Base-by-base conservation (phyloP, 768 basidiomycete species). In the Phylloporus sp. region DNA sequence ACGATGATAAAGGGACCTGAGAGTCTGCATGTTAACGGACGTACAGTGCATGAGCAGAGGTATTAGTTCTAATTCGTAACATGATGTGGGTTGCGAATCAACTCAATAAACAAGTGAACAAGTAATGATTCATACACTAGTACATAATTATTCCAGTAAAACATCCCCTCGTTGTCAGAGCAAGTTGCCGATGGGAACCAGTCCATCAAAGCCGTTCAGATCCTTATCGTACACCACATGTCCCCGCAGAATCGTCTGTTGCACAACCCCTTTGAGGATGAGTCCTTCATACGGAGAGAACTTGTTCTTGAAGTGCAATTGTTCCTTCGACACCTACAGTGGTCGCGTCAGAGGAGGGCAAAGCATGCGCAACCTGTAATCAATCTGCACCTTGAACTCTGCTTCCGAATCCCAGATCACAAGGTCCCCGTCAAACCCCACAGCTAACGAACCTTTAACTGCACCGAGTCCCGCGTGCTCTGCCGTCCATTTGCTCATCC, bases 301-400 rank as follows among this genome's bases (percentile, higher is more conserved):
- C 70, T 94, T 95, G 73, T 98, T 97, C 76, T 92, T 97, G 79
- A 95, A 97, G 47, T 84, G 77, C 12, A 97, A 74, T 12, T 69
- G 62, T 9, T 87, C 85, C 62, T 80, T 80, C 24, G 84, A 84
- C 22, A 94, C 87, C 91, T 94, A 53, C 12, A 16, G 12, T 41
- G 22, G 29, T 39, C 9, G 18, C 34, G 41, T 59, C 52, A 60
- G 54, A 27, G 29, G 41, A 36, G 12, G n/a, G n/a, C 24, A 49
- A 27, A 45, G 0, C 23, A 11, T 6, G 32, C 32, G 11, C 4
- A 16, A 56, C 23, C 22, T 36, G 23, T 35, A 41, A 31, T 7
- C 12, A 44, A 41, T 15, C 23, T 70, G 32, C 49, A 74, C 79
- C 67, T 71, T 69, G 53, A 74, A 73, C 54, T 75, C 69, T 20